These are phyloP conservation scores for Dryas alaskensis DNA, from an alignment of 306 rosid genomes.

Conservation along the genomic window DNA sequence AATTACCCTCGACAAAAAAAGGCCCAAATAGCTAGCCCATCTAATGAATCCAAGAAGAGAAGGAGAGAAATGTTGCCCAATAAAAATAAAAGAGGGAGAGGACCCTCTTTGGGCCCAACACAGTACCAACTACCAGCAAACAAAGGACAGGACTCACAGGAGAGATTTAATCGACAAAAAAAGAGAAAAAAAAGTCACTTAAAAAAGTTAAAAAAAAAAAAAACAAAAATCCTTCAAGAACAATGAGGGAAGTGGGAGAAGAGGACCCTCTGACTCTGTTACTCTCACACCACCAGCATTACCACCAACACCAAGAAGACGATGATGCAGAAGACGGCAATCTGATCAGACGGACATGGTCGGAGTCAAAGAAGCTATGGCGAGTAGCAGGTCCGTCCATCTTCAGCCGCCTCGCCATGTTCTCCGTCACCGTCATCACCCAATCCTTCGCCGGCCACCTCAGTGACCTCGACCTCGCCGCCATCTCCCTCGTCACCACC, in stretches of 20 bases:
- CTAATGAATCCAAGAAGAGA: too few species aligned
- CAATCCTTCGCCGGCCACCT: slow-evolving; percentile 74
- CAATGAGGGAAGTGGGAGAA: slow-evolving; percentile 13
- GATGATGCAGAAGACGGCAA: not conserved
- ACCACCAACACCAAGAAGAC: not conserved
- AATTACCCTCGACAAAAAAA: too few species aligned
- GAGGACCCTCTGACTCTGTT: slow-evolving; percentile 32
- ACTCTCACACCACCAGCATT: not conserved
- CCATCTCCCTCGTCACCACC: slow-evolving; percentile 62
- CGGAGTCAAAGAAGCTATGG: slow-evolving; percentile 56
- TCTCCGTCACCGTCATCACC: slow-evolving; percentile 60
- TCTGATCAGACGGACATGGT: slow-evolving; percentile 38
- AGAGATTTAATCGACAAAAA: too few species aligned
- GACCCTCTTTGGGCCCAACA: too few species aligned
- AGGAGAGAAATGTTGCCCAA: too few species aligned
- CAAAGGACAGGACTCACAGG: too few species aligned
- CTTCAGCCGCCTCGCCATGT: slow-evolving; percentile 75
- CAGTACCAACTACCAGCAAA: too few species aligned
- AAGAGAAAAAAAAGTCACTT: too few species aligned
- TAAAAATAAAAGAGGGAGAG: too few species aligned
- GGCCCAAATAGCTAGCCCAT: too few species aligned
- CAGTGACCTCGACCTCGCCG: slow-evolving; percentile 57
- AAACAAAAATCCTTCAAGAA: not conserved
- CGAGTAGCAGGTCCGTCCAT: slow-evolving; percentile 64
- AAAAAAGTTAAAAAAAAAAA: not conserved